Base-by-base conservation (phyloP, 257 asterid genomes). In the Scutellaria galericulata region DNA sequence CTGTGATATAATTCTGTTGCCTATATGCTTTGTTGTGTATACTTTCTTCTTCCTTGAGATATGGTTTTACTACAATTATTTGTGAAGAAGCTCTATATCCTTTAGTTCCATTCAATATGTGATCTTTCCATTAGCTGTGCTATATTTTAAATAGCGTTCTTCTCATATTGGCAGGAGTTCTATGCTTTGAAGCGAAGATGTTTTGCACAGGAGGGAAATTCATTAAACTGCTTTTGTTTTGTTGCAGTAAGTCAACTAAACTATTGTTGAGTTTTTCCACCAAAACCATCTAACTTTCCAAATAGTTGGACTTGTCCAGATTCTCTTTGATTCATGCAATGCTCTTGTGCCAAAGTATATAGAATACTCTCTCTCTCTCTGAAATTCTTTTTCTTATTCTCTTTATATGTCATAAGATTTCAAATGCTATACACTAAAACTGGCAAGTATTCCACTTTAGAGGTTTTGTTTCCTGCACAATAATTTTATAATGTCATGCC, bases 151-250 rank as follows among this genome's bases (percentile, higher is more conserved):
- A 57, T 63, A 66, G 70, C 45, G 13, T 71, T 74, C 62, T 6
- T 60, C 74, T 72, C 76, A 52, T 78, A 40, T 62, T 18, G 77
- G 65, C 89, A 93, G 98, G 98, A 93, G 82, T 93, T 90, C 80
- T 86, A 89, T 82, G 90, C 96, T 74, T 74, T 93, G 83, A 93
- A 89, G 83, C 84, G 86, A 59, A 89, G 96, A 81, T 93, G 98
- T 84, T 81, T 66, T 57, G 85, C 86, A 12, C 97, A 85, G 85
- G 92, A 87, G 56, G 93, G 96, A 70, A 93, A 85, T 64, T 87
- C 92, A 37, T 80, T 86, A 81, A 90, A 88, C 79, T 93, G 97
- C 86, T 86, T 85, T 71, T 93, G 98, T 86, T 84, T 89, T 68
- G 89, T 93, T 80, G 92, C 96, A 44, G 98, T 93, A 85, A 75